Conservation (phyloP, 2,329 filamentous ascomycete species). For the Neofusicoccum cordaticola region DNA sequence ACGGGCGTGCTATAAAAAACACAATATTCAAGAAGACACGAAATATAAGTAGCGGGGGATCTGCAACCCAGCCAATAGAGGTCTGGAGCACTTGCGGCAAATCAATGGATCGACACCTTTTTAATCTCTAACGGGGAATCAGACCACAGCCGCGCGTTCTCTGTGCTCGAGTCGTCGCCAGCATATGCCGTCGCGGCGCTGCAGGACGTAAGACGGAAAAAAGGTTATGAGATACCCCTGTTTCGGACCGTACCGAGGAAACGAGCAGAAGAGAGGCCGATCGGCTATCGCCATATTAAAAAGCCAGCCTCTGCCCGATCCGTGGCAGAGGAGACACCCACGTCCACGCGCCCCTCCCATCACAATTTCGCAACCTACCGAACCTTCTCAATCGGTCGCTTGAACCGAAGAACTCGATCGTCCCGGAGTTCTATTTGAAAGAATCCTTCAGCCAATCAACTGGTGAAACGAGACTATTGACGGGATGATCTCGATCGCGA, state of each 20-base stretch:
- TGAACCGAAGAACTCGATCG: background rate
- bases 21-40: background rate
- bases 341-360: background rate
- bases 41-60: background rate
- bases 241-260: slow-evolving; percentile 11
- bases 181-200: background rate
- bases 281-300: background rate
- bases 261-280: background rate
- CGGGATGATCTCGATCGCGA: slow-evolving; percentile 1
- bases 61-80: slow-evolving; percentile 1
- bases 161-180: background rate
- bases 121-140: background rate
- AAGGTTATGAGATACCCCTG: background rate
- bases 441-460: background rate
- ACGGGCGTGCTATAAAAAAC: background rate
- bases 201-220: background rate
- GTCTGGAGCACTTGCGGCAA: background rate
- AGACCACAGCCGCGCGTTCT: slow-evolving; percentile 4
- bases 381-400: background rate
- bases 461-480: background rate
- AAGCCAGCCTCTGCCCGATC: background rate
- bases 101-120: slow-evolving; percentile 4
- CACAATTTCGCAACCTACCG: slow-evolving; percentile 2
- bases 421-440: background rate
- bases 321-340: too few species aligned